Base-by-base conservation (phyloP, 2,329 filamentous ascomycete species). In the Nothophaeocryptopus gaeumannii region DNA sequence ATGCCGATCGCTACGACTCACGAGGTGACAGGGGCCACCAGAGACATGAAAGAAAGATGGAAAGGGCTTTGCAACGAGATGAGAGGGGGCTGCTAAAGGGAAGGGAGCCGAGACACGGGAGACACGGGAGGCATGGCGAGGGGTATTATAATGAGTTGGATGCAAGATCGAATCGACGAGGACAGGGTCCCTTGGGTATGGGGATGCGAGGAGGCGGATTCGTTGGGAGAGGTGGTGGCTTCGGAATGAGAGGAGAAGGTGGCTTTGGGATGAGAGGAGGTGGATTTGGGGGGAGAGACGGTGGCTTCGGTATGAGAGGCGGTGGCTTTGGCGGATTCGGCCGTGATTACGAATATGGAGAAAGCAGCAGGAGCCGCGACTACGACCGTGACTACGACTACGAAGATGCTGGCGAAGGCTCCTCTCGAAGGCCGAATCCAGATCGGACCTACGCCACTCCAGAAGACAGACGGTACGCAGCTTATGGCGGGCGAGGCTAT, bases 81-180 rank as follows among this genome's bases (percentile, higher is more conserved):
- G 42, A 44, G 5, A 37, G 51, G 2, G 43, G 56, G 5, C 15
- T 56, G 3, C 43, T 40, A 8, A 45, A 44, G 4, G 56, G 56
- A 3, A 40, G 49, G 31, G 47, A 40, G 15, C 50, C 54, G 2
- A 37, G 49, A 26, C 9, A 44, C 14, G 29, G 38, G 11, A 48
- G 31, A 26, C 20, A 26, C 20, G 20, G 20, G 7, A 16, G 49
- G 29, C 47, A 58, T 34, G 47, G 50, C 5, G 39, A 51, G 10
- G 50, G 37, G 11, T 54, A 58, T 36, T 30, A 46, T 8, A 41
- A 54, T 9, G 55, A 53, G 32, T 34, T 57, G 15, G 11, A 40
- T 35, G 39, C 48, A 8, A 39, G 39, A 13, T 35, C 26, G 2
- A 39, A 26, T 26, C 20, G 20, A 26, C 20, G 20, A 26, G 20